Evolutionary conservation across 2,329 filamentous ascomycete species (phyloP).

Genomic region (Diaporthe citri): DNA sequence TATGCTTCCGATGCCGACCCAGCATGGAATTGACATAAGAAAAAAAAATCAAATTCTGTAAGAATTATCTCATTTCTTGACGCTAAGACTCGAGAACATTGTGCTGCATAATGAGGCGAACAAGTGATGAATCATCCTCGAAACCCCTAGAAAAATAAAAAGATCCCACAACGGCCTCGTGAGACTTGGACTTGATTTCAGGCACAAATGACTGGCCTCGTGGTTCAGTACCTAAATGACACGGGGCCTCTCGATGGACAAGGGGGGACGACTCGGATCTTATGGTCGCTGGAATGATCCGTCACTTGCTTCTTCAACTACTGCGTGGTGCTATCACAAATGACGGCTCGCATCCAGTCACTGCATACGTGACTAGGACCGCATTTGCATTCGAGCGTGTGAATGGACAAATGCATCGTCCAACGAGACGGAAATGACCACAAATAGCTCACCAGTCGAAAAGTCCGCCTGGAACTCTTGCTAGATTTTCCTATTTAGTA

Average conservation of each 20-base stretch:
- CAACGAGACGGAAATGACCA: background rate
- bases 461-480: background rate
- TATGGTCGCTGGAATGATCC: background rate
- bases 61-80: background rate
- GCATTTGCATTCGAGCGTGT: background rate
- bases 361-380: conserved; percentile 2
- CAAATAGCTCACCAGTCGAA: background rate
- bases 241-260: background rate
- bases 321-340: conserved; percentile 14
- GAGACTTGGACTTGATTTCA: background rate
- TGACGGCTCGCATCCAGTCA: conserved; percentile 6
- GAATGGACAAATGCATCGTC: background rate
- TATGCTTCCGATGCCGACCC: background rate
- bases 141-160: background rate
- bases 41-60: background rate
- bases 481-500: background rate
- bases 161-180: background rate
- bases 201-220: background rate
- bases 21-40: background rate
- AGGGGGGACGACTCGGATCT: too few relatives aligned
- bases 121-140: conserved; percentile 4
- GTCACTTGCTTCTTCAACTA: conserved; percentile 11
- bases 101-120: background rate
- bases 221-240: background rate
- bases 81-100: background rate